Evolutionary conservation across 345 rosid species (phyloP), one percentile per base, ranked within the genome.

Genomic region (Rhodamnia rubescens): DNA sequence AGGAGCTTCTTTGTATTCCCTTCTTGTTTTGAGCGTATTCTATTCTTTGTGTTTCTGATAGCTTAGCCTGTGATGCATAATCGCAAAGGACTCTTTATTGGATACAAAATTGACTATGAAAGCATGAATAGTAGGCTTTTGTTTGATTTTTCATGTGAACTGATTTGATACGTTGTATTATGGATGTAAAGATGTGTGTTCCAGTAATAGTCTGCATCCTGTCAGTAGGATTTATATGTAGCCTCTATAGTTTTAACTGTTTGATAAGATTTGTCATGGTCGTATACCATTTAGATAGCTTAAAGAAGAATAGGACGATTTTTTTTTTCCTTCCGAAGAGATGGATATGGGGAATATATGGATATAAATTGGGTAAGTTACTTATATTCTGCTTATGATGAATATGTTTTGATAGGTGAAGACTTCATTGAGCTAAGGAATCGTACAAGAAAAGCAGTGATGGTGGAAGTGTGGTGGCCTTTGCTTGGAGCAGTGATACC

Each of bases 391-490:
- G 47, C 78, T 69, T 69, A 69, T 69, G 78, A 36, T 18, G 13
- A 69, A 18, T 36, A 5, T 0, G 47, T 69, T 36, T 32, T 32
- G 47, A 69, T 36, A 69, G 78, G 78, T 69, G 47, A 4, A 36
- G 78, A 32, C 78, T 69, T 16, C 11, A 36, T 36, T 10, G 78
- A 52, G 58, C 42, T 53, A 82, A 82, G 64, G 12, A 29, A 54
- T 81, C 15, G 4, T 81, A 81, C 83, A 0, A 81, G 3, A 59
- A 53, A 84, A 32, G 52, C 26, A 50, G 78, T 84, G 91, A 95
- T 93, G 98, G 97, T 93, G 94, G 97, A 93, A 83, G 91, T 87
- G 53, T 94, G 98, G 98, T 95, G 97, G 98, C 87, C 96, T 53
- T 58, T 93, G 74, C 32, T 94, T 24, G 97, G 93, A 44, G 97